phyloP scores from a whole-genome alignment of 768 basidiomycete species.

The Boletus patriciae region DNA sequence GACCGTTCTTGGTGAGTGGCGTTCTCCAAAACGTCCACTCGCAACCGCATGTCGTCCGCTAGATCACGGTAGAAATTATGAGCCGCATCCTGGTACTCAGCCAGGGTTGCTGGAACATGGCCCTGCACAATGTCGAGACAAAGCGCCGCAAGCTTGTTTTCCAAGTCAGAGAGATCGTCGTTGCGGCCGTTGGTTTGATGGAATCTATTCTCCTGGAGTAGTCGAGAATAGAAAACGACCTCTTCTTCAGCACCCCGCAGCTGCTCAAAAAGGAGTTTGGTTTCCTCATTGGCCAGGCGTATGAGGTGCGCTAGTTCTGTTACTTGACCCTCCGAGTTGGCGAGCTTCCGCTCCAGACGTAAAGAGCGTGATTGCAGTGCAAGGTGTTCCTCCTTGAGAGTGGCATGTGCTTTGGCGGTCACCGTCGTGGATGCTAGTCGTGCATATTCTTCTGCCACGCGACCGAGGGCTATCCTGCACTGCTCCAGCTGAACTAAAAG shows the following conservation, averaged over 20 bases:
- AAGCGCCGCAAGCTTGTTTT: conserved; percentile 16
- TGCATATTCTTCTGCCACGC: conserved; percentile 55
- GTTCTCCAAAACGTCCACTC: conserved; percentile 8
- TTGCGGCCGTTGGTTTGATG: not conserved
- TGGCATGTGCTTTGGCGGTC: conserved; percentile 33
- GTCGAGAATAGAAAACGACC: conserved; percentile 10
- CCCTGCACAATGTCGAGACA: conserved; percentile 19
- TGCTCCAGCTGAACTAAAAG: conserved; percentile 53
- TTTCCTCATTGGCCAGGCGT: conserved; percentile 57
- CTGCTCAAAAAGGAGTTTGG: conserved; percentile 38
- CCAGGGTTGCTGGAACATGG: conserved; percentile 7
- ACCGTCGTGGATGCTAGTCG: conserved; percentile 48
- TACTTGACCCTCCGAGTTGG: conserved; percentile 67
- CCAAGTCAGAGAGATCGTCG: conserved; percentile 11
- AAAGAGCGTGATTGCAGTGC: conserved; percentile 42
- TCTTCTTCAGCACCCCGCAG: conserved; percentile 22
- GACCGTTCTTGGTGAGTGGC: conserved; percentile 15
- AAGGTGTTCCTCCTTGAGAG: conserved; percentile 42
- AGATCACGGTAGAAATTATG: conserved; percentile 40
- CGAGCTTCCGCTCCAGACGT: conserved; percentile 66
- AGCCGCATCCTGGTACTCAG: conserved; percentile 22
- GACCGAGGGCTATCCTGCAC: conserved; percentile 44
- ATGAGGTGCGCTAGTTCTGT: conserved; percentile 61
- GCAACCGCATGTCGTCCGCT: conserved; percentile 35
- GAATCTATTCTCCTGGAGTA: conserved; percentile 8